phyloP scores from a whole-genome alignment of 163 green algal species.

The Coccomyxa subellipsoidea region DNA sequence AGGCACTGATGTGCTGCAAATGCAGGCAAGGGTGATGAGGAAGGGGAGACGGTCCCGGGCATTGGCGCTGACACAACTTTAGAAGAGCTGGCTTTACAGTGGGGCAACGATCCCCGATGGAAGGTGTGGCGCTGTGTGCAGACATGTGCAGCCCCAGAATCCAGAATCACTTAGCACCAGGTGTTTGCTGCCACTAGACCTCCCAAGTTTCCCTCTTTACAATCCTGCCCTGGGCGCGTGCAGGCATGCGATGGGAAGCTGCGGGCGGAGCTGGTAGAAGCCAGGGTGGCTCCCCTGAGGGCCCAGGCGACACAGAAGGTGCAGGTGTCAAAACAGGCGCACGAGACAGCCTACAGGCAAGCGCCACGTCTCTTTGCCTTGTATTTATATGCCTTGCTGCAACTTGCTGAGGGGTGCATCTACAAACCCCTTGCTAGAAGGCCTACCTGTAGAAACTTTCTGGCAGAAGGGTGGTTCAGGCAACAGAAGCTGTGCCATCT shows the following conservation, averaged over 20 bases:
- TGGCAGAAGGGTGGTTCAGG: too few species aligned
- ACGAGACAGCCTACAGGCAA: conserved; percentile 24
- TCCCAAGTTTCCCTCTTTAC: too few species aligned
- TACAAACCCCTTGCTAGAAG: too few species aligned
- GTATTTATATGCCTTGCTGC: too few species aligned
- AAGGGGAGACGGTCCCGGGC: conserved; percentile 1
- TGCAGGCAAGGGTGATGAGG: conserved; percentile 15
- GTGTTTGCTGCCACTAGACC: too few species aligned
- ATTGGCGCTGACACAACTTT: conserved; percentile 18
- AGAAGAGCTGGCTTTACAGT: conserved; percentile 33
- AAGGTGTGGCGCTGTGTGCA: conserved; percentile 24
- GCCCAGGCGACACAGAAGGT: neutral
- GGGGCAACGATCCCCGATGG: conserved; percentile 62
- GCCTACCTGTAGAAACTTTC: too few species aligned
- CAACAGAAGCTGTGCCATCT: too few species aligned
- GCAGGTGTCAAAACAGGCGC: conserved; percentile 4
- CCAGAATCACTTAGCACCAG: too few species aligned
- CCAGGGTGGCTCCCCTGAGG: conserved; percentile 12
- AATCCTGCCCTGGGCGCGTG: neutral
- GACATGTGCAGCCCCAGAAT: too few species aligned
- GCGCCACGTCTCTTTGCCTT: too few species aligned
- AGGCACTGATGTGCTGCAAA: too few species aligned
- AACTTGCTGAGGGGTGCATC: too few species aligned
- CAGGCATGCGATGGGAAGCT: conserved; percentile 21
- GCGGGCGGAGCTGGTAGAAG: conserved; percentile 20